Base-by-base conservation (phyloP, 495 filamentous ascomycete species). In the Aspergillus ellipticus region DNA sequence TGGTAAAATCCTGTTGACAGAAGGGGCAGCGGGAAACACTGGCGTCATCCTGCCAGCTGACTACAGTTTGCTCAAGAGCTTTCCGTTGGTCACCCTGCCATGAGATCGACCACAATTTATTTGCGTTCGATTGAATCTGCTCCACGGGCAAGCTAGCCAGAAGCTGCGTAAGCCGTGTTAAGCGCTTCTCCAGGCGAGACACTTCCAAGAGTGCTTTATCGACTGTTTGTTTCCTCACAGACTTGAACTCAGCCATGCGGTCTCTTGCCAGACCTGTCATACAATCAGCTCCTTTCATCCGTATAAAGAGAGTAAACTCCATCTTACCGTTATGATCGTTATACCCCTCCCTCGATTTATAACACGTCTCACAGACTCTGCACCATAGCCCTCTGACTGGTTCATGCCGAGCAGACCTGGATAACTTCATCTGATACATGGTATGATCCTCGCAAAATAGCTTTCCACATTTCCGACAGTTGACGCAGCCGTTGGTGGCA, bases 391-490 rank as follows among this genome's bases (percentile, higher is more conserved):
- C 94, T 57, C 95, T 74, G 0, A 96, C 87, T 0, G 95, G 95
- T 59, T 98, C 95, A 75, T 96, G 90, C 58, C 86, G 82, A 4
- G 95, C 94, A 5, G 90, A 86, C 45, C 92, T 80, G 9, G 90
- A 96, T 17, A 98, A 82, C 79, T 94, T 97, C 89, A 97, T 97
- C 74, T 97, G 92, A 63, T 97, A 98, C 94, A 97, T 96, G 28
- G 93, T 97, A 74, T 98, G 95, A 60, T 95, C 90, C 66, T 97
- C 93, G 72, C 94, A 98, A 66, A 97, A 98, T 31, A 98, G 75
- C 58, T 85, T 88, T 0, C 94, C 94, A 59, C 94, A 98, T 50
- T 90, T 88, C 51, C 94, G 79, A 66, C 94, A 98, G 65, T 98
- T 96, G 59, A 97, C 85, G 55, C 79, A 89, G 15, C 93, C 92